phyloP scores from a whole-genome alignment of 805 yeast species.

The Candida palmyrensis region DNA sequence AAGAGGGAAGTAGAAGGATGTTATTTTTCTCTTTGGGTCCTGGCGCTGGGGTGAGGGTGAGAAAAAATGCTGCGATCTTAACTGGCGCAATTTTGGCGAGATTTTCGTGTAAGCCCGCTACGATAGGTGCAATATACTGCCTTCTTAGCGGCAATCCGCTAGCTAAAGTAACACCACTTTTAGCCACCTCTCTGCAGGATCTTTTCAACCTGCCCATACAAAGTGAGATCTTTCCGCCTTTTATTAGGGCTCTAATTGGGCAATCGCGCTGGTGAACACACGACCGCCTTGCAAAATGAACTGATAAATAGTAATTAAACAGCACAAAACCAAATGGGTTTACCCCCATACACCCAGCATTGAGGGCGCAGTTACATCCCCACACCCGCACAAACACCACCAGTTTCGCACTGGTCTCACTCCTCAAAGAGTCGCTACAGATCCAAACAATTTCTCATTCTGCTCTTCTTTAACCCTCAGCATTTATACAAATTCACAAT shows the following conservation, averaged over 20 bases:
- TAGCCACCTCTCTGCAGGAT: not conserved
- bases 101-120: too few species aligned
- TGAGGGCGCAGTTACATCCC: not conserved
- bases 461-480: too few species aligned
- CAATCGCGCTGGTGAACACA: not conserved
- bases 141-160: conserved; percentile 1
- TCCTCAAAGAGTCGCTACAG: too few species aligned
- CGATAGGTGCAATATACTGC: too few species aligned
- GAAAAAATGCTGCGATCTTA: too few species aligned
- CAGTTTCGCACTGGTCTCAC: conserved; percentile 2
- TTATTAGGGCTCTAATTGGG: conserved; percentile 2
- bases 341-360: not conserved
- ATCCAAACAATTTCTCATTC: too few species aligned
- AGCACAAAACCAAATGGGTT: not conserved
- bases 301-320: not conserved
- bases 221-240: not conserved
- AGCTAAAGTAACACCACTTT: too few species aligned
- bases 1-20: too few species aligned
- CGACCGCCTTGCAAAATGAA: not conserved
- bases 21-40: too few species aligned
- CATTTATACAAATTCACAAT: conserved; percentile 29
- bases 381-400: not conserved
- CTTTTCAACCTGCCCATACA: not conserved
- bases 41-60: too few species aligned
- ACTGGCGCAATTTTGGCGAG: too few species aligned